Percentiles rank a stretch among this genome's conserved stretches.
Conservation (phyloP, 768 basidiomycete genomes). For the Boletus huronensis region DNA sequence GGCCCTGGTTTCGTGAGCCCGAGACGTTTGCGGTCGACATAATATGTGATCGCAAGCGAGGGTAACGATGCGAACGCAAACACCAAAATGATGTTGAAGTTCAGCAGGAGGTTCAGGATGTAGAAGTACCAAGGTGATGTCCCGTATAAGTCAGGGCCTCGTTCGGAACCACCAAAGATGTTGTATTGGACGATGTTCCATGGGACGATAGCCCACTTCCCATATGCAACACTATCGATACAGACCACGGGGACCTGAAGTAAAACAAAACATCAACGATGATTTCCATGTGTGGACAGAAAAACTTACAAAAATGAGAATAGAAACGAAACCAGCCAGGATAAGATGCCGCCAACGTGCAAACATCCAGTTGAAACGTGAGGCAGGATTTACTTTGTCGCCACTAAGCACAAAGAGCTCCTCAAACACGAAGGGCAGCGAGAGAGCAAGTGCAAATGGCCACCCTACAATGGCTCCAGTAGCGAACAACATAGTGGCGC, state of each 20-base stretch:
- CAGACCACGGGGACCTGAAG: conserved; percentile 78
- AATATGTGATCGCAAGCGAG: conserved; percentile 67
- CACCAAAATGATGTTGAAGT: conserved; percentile 86
- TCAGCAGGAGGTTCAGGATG: conserved; percentile 82
- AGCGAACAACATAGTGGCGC: conserved; percentile 70
- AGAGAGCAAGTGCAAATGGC: conserved; percentile 90
- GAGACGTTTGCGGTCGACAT: conserved; percentile 73
- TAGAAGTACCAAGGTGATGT: conserved; percentile 88
- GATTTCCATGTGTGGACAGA: neutral
- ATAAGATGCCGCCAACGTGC: conserved; percentile 59
- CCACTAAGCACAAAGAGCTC: conserved; percentile 77
- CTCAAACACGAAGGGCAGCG: conserved; percentile 87
- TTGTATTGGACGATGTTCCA: conserved; percentile 96
- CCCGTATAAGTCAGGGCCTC: conserved; percentile 92
- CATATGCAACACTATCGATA: conserved; percentile 86
- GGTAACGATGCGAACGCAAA: conserved; percentile 83
- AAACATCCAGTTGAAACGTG: conserved; percentile 51
- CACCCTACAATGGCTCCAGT: conserved; percentile 88
- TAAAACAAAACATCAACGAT: neutral
- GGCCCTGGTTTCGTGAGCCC: conserved; percentile 47
- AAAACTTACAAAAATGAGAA: conserved; percentile 57
- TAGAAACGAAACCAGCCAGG: conserved; percentile 49
- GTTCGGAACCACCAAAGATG: conserved; percentile 72
- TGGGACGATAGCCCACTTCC: conserved; percentile 71
- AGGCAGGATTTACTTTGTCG: conserved; percentile 54